These are phyloP conservation scores for Clonostachys chloroleuca DNA, from an alignment of 2,329 filamentous ascomycete species.

Conservation along the genomic window DNA sequence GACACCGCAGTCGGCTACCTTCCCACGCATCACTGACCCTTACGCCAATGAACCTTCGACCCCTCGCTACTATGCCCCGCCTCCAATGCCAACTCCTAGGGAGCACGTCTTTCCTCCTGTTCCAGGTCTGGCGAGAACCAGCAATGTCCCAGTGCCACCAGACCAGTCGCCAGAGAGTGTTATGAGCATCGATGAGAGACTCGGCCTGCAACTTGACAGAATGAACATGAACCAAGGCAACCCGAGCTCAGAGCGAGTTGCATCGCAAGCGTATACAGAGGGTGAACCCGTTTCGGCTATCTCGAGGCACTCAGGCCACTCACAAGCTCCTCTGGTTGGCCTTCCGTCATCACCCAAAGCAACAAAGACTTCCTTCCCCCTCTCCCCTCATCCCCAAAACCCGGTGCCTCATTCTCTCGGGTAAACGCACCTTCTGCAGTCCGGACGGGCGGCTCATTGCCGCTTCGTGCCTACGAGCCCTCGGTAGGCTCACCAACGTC, in stretches of 20 bases:
- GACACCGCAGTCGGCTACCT: constrained; percentile 57
- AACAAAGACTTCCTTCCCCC: constrained; percentile 20
- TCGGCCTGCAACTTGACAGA: constrained; percentile 31
- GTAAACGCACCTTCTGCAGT: constrained; percentile 48
- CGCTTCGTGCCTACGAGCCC: constrained; percentile 60
- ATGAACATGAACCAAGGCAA: constrained; percentile 9
- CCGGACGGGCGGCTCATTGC: constrained; percentile 51
- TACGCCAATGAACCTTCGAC: constrained; percentile 32
- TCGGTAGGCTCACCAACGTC: constrained; percentile 44
- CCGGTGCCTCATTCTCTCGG: constrained; percentile 43
- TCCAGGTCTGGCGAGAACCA: constrained; percentile 26
- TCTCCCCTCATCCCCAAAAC: constrained; percentile 46
- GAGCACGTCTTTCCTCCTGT: constrained; percentile 14
- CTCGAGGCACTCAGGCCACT: constrained; percentile 34
- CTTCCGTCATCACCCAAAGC: constrained; percentile 38
- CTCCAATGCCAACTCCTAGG: constrained; percentile 51
- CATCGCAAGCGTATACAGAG: constrained; percentile 32
- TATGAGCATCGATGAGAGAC: constrained; percentile 51
- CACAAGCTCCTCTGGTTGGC: constrained; percentile 45
- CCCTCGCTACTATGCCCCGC: constrained; percentile 58
- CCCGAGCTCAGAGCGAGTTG: constrained; percentile 21
- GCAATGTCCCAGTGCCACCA: constrained; percentile 16
- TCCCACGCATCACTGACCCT: constrained; percentile 43
- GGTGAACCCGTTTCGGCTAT: constrained; percentile 45
- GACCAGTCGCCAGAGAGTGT: constrained; percentile 33